These are phyloP conservation scores for Pezicula rhizophila DNA, from an alignment of 2,329 filamentous ascomycete genomes.

Conservation along the genomic window DNA sequence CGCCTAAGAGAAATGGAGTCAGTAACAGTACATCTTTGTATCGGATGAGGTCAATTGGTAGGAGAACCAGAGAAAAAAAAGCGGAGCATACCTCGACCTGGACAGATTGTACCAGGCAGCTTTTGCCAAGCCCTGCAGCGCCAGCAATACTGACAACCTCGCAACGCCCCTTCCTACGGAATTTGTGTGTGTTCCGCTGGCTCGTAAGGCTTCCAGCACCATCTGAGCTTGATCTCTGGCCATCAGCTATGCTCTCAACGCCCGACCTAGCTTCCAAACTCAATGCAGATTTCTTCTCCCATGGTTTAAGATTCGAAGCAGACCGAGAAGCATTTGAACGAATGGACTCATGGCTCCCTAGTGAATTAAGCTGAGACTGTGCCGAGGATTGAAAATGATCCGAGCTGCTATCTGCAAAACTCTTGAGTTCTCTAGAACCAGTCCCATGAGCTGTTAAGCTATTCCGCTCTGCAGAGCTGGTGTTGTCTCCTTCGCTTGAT, in stretches of 20 bases:
- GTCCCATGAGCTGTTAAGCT: constrained; percentile 11
- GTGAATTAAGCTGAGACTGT: constrained; percentile 18
- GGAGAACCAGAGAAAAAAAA: no score
- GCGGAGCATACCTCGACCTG: constrained; percentile 38
- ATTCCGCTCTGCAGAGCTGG: constrained; percentile 49
- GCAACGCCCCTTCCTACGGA: constrained; percentile 55
- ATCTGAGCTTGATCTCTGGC: constrained; percentile 15
- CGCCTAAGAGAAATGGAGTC: constrained; percentile 24
- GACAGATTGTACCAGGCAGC: constrained; percentile 56
- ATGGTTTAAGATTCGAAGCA: constrained; percentile 10
- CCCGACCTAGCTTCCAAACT: constrained; percentile 10
- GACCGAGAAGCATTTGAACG: constrained; percentile 3
- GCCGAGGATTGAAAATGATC: constrained; percentile 12
- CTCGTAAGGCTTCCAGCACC: constrained; percentile 22
- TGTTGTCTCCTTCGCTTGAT: constrained; percentile 48
- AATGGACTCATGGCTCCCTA: constrained; percentile 13
- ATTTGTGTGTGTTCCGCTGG: constrained; percentile 37
- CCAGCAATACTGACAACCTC: constrained; percentile 58
- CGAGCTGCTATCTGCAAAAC: constrained; percentile 6
- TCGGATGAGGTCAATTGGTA: no score
- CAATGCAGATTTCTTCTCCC: constrained; percentile 22
- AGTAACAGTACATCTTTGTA: no score
- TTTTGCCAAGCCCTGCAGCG: constrained; percentile 59
- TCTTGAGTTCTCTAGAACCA: constrained; percentile 7
- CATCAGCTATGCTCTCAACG: not conserved